Evolutionary conservation across 2,329 filamentous ascomycete genomes (phyloP).

Genomic region (Pseudogymnoascus sp.): DNA sequence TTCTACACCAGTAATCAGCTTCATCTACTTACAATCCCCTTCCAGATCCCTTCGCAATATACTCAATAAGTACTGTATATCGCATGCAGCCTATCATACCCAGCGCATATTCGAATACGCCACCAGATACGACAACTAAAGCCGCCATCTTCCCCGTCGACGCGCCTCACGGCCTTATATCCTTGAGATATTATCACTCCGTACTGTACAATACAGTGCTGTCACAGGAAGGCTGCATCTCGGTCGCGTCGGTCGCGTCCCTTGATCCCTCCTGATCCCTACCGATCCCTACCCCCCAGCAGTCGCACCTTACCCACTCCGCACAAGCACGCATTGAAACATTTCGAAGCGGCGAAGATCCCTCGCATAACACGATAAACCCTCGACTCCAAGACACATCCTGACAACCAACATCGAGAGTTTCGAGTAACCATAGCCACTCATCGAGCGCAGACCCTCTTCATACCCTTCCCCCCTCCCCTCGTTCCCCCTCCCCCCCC

Average conservation of each 20-base stretch:
- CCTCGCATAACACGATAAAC: background rate
- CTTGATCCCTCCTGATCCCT: slow-evolving; percentile 1
- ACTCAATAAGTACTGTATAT: background rate
- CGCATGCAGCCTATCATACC: background rate
- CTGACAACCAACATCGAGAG: slow-evolving; percentile 1
- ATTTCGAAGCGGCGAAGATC: slow-evolving; percentile 1
- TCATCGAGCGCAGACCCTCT: background rate
- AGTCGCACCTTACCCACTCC: background rate
- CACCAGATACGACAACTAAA: background rate
- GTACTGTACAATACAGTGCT: background rate
- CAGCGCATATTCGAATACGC: background rate
- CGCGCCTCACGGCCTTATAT: background rate
- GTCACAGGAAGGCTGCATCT: slow-evolving; percentile 1
- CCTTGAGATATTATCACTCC: background rate
- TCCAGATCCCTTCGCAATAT: background rate
- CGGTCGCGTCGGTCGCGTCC: background rate
- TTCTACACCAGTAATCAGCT: background rate
- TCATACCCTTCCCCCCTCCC: background rate
- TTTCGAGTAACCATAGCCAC: slow-evolving; percentile 2
- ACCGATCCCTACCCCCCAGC: background rate
- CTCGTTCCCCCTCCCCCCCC: background rate
- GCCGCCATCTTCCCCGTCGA: background rate
- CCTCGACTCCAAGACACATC: background rate
- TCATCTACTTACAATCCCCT: background rate
- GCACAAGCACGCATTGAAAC: slow-evolving; percentile 1